Evolutionary conservation across 73 alveolate species (phyloP).

Genomic region (Breviolum minutum): DNA sequence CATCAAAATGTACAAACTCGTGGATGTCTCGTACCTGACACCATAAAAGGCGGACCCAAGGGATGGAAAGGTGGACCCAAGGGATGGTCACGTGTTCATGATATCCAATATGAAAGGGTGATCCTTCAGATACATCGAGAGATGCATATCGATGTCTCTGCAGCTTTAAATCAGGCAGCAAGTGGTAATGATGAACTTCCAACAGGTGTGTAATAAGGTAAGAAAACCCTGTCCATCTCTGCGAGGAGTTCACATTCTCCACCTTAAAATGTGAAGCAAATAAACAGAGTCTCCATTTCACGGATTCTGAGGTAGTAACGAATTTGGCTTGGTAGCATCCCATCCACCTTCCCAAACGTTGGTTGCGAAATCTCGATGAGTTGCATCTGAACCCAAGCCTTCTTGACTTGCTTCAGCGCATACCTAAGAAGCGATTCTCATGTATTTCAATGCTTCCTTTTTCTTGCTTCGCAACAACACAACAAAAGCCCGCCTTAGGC

Average conservation of each 20-base stretch:
- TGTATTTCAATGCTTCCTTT: neutral
- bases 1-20: constrained; percentile 67
- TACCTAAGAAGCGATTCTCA: neutral
- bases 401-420: constrained; percentile 85
- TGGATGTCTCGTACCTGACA: constrained; percentile 62
- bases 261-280: neutral
- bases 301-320: neutral
- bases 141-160: neutral
- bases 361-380: neutral
- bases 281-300: neutral
- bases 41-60: neutral
- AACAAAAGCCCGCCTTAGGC: neutral
- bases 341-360: constrained; percentile 32
- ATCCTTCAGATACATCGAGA: neutral
- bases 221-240: constrained; percentile 9
- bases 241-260: constrained; percentile 80
- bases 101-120: constrained; percentile 73
- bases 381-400: neutral
- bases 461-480: too few species aligned
- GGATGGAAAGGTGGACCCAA: neutral
- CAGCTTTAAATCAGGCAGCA: neutral
- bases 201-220: neutral
- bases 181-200: neutral
- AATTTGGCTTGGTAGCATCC: constrained; percentile 23
- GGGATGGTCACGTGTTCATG: neutral